Evolutionary conservation across 371 early-diverging fungal species (phyloP).

Genomic region (Rhizomucor pusillus): DNA sequence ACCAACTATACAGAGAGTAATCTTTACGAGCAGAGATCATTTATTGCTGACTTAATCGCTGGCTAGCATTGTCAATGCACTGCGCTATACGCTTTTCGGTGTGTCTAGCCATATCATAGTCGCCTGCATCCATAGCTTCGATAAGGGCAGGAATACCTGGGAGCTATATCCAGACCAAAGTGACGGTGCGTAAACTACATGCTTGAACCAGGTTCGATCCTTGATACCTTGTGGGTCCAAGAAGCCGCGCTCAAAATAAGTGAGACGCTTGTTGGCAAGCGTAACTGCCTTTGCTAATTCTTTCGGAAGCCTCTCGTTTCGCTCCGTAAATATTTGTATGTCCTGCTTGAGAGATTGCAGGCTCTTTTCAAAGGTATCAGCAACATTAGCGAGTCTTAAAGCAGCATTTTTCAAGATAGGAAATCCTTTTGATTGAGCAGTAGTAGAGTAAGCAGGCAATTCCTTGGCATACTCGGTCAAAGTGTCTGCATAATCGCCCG

Average conservation of each 20-base stretch:
- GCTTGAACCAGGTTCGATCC: conserved; percentile 55
- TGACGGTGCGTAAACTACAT: conserved; percentile 49
- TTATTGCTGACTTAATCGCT: too few species aligned
- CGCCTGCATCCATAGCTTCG: conserved; percentile 42
- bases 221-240: conserved; percentile 48
- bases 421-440: not conserved
- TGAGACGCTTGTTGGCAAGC: conserved; percentile 37
- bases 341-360: conserved; percentile 8
- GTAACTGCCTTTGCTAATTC: conserved; percentile 15
- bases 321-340: conserved; percentile 2
- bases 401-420: conserved; percentile 4
- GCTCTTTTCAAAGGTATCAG: conserved; percentile 14
- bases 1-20: too few species aligned
- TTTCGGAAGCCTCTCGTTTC: conserved; percentile 8
- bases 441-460: too few species aligned
- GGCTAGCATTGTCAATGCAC: conserved; percentile 3
- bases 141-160: conserved; percentile 49
- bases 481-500: conserved; percentile 31
- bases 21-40: too few species aligned
- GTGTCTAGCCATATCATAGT: conserved; percentile 18
- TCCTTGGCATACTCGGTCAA: conserved; percentile 7
- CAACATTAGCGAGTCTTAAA: conserved; percentile 6
- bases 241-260: conserved; percentile 47
- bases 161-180: conserved; percentile 48
- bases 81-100: conserved; percentile 24